phyloP scores from a whole-genome alignment of 257 asterid genomes.

The Jasminum sambac region DNA sequence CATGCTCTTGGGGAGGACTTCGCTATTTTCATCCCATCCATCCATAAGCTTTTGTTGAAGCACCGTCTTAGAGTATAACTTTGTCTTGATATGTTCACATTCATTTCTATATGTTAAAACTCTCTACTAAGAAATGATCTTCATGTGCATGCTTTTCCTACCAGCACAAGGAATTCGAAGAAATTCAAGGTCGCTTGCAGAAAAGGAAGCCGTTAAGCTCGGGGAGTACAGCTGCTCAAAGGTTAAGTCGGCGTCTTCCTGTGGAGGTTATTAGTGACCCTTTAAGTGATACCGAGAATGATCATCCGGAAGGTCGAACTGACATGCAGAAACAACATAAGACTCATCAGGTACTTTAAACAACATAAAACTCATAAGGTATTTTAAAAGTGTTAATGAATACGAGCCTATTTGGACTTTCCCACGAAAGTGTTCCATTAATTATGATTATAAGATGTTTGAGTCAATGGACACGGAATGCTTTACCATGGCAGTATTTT shows the following conservation, averaged over 20 bases:
- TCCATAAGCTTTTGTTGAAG: constrained; percentile 83
- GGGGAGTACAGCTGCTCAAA: constrained; percentile 60
- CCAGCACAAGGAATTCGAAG: constrained; percentile 97
- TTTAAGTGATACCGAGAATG: constrained; percentile 74
- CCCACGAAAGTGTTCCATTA: not conserved
- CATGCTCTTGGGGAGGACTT: constrained; percentile 97
- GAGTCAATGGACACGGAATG: not conserved
- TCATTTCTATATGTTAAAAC: constrained; percentile 16
- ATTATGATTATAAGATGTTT: not conserved
- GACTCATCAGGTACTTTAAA: constrained; percentile 71
- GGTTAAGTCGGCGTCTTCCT: constrained; percentile 64
- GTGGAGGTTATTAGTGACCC: constrained; percentile 97
- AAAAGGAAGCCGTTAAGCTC: constrained; percentile 77
- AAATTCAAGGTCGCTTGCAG: constrained; percentile 66
- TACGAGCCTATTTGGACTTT: not conserved
- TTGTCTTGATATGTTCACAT: constrained; percentile 4
- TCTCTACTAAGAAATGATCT: constrained; percentile 16
- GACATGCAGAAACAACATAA: constrained; percentile 58
- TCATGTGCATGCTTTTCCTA: constrained; percentile 19
- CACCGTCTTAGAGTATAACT: constrained; percentile 72
- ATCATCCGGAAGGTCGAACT: constrained; percentile 52
- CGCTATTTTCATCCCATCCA: constrained; percentile 84
- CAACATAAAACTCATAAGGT: constrained; percentile 75
- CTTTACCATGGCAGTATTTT: not conserved
- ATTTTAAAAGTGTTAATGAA: not conserved